Evolutionary conservation across 2,329 filamentous ascomycete species (phyloP).

Genomic region (Phialophora macrospora): DNA sequence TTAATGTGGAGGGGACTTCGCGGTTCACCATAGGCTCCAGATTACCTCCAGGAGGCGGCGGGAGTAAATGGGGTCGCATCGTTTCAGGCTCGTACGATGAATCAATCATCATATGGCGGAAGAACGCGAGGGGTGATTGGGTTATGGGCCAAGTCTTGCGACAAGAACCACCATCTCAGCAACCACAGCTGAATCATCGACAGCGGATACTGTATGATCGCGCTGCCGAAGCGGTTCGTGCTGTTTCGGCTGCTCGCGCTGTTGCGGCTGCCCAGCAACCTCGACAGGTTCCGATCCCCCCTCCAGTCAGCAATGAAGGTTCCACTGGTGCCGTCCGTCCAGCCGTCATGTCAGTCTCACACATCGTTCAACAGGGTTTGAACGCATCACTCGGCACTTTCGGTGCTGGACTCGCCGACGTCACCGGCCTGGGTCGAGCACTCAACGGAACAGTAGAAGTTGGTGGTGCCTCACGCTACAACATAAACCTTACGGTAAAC

Average conservation of each 20-base stretch:
- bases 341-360: slow-evolving; percentile 31
- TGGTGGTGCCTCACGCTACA: slow-evolving; percentile 12
- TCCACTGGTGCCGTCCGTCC: slow-evolving; percentile 23
- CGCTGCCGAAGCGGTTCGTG: slow-evolving; percentile 8
- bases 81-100: slow-evolving; percentile 97
- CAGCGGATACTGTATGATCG: slow-evolving; percentile 4
- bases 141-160: slow-evolving; percentile 73
- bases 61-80: slow-evolving; percentile 88
- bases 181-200: slow-evolving; percentile 41
- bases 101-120: slow-evolving; percentile 92
- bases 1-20: slow-evolving; percentile 64
- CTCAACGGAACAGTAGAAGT: slow-evolving; percentile 12
- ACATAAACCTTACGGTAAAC: slow-evolving; percentile 18
- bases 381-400: slow-evolving; percentile 33
- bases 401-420: slow-evolving; percentile 35
- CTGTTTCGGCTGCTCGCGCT: background rate
- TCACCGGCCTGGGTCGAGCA: slow-evolving; percentile 30
- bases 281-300: slow-evolving; percentile 6
- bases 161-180: slow-evolving; percentile 60
- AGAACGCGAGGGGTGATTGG: slow-evolving; percentile 84
- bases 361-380: slow-evolving; percentile 37
- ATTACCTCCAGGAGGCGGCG: slow-evolving; percentile 86
- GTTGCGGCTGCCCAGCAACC: slow-evolving; percentile 12
- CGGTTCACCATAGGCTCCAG: slow-evolving; percentile 74
- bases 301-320: slow-evolving; percentile 2